These are phyloP conservation scores for Termitomyces sp. DNA, from an alignment of 768 basidiomycete species.

Conservation along the genomic window DNA sequence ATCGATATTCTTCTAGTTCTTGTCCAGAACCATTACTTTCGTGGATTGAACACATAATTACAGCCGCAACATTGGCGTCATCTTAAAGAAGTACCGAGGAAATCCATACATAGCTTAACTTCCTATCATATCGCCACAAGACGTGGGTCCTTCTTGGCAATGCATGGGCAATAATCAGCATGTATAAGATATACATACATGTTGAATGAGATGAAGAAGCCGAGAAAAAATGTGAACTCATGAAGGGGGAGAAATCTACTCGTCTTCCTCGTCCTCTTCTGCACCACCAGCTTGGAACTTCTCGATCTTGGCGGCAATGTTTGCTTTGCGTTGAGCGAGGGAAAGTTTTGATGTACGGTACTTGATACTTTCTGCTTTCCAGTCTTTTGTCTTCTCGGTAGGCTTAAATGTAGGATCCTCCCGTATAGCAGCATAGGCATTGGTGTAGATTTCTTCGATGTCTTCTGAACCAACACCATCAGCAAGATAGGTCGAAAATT, in stretches of 20 bases:
- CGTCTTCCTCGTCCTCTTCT: slow-evolving; percentile 53
- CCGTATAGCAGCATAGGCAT: slow-evolving; percentile 92
- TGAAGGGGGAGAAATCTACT: slow-evolving; percentile 37
- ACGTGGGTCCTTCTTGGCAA: background rate
- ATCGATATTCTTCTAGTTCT: slow-evolving; percentile 33
- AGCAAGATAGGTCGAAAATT: slow-evolving; percentile 92
- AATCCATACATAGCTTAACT: background rate
- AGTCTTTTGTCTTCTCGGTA: slow-evolving; percentile 84
- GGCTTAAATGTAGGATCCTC: slow-evolving; percentile 91
- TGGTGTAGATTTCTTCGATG: slow-evolving; percentile 92
- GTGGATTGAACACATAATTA: slow-evolving; percentile 53
- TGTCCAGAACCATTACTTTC: slow-evolving; percentile 33
- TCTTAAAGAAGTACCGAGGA: background rate
- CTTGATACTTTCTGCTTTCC: slow-evolving; percentile 83
- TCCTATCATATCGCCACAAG: background rate
- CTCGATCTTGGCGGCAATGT: slow-evolving; percentile 85
- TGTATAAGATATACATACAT: slow-evolving; percentile 7
- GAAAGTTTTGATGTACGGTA: slow-evolving; percentile 66
- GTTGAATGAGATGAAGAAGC: background rate
- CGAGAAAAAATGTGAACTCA: background rate
- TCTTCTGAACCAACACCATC: slow-evolving; percentile 95
- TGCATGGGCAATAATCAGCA: background rate
- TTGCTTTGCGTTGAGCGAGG: slow-evolving; percentile 68
- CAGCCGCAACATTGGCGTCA: slow-evolving; percentile 24
- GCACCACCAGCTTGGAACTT: slow-evolving; percentile 74